Percentiles rank a stretch among this genome's conserved stretches.
These are phyloP conservation scores for Tolypocladium paradoxum DNA, from an alignment of 2,329 filamentous ascomycete genomes.

Conservation along the genomic window DNA sequence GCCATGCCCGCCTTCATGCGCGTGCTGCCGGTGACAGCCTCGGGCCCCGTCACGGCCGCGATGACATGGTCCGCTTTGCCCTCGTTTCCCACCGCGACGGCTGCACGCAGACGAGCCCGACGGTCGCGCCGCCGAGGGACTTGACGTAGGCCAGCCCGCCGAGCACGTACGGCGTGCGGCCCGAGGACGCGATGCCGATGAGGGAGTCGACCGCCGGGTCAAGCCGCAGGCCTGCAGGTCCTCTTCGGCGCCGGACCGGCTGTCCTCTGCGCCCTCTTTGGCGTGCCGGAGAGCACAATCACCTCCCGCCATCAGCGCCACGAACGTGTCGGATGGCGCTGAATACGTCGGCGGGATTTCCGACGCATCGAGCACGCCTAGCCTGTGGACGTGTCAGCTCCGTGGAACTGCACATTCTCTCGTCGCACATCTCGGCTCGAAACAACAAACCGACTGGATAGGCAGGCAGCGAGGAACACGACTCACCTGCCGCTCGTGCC, in stretches of 20 bases:
- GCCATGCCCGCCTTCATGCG: constrained; percentile 33
- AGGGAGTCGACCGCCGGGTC: constrained; percentile 22
- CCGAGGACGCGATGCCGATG: constrained; percentile 31
- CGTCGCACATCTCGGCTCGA: background rate
- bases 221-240: constrained; percentile 20
- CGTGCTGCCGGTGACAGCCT: constrained; percentile 34
- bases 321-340: constrained; percentile 24
- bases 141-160: constrained; percentile 20
- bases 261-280: constrained; percentile 31
- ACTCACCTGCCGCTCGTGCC: constrained; percentile 31
- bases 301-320: constrained; percentile 30
- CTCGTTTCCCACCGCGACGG: constrained; percentile 12
- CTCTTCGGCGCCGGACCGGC: constrained; percentile 15
- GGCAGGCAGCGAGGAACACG: too few species aligned
- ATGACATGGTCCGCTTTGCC: constrained; percentile 19
- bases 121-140: constrained; percentile 20
- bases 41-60: constrained; percentile 27
- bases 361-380: constrained; percentile 29
- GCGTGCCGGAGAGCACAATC: constrained; percentile 27
- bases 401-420: too few species aligned
- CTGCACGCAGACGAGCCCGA: constrained; percentile 26
- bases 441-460: background rate
- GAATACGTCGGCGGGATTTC: constrained; percentile 31
- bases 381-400: constrained; percentile 11
- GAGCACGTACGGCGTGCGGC: constrained; percentile 30